Percentiles rank a stretch among this genome's conserved stretches.
These are phyloP conservation scores for Pyricularia pennisetigena DNA, from an alignment of 2,329 filamentous ascomycete genomes.

Conservation along the genomic window DNA sequence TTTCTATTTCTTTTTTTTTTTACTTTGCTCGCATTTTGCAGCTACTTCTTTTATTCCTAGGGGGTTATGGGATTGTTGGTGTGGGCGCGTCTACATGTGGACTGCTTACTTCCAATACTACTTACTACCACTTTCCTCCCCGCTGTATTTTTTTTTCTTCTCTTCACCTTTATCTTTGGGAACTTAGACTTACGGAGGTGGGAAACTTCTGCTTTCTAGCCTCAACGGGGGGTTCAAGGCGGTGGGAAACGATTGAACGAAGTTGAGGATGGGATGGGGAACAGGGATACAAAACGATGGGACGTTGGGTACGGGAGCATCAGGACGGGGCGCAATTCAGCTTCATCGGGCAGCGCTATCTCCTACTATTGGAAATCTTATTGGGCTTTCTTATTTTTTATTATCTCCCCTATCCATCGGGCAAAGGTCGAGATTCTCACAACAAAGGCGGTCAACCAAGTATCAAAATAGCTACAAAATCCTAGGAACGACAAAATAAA, in stretches of 20 bases:
- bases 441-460: background rate
- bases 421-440: background rate
- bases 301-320: background rate
- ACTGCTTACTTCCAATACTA: background rate
- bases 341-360: background rate
- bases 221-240: background rate
- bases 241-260: background rate
- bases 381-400: background rate
- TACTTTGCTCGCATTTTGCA: background rate
- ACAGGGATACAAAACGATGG: background rate
- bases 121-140: background rate
- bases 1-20: too few species aligned
- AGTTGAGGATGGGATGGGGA: background rate
- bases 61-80: too few species aligned
- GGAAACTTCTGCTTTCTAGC: background rate
- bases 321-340: background rate
- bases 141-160: background rate
- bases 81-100: background rate
- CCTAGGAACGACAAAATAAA: background rate
- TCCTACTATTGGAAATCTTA: background rate
- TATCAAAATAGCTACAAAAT: conserved; percentile 1
- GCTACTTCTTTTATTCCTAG: background rate
- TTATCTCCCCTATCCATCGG: background rate
- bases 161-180: background rate
- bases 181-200: background rate